phyloP scores from a whole-genome alignment of 805 yeast genomes.

The Yamadazyma phyllophila region DNA sequence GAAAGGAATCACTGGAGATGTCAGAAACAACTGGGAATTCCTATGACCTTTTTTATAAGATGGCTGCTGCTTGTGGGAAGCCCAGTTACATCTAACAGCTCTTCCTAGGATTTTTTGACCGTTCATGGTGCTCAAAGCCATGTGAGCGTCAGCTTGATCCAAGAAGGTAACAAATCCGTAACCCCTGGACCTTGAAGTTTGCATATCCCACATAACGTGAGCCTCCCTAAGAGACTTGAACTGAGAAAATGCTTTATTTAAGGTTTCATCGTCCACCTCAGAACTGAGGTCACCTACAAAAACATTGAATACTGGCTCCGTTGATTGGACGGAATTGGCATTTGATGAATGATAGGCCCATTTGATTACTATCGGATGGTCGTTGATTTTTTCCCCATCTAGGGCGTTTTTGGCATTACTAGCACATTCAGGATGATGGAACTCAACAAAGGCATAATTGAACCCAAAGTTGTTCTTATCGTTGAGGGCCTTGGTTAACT shows the following conservation, averaged over 20 bases:
- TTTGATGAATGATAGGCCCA: slow-evolving; percentile 86
- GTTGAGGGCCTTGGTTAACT: slow-evolving; percentile 64
- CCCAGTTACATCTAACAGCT: slow-evolving; percentile 85
- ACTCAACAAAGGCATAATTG: slow-evolving; percentile 85
- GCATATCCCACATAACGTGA: slow-evolving; percentile 97
- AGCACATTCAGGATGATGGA: slow-evolving; percentile 56
- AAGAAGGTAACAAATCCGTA: slow-evolving; percentile 85
- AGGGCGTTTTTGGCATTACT: slow-evolving; percentile 58
- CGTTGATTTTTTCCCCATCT: slow-evolving; percentile 56
- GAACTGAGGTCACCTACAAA: slow-evolving; percentile 85
- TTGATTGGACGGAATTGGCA: slow-evolving; percentile 42
- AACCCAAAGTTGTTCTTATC: slow-evolving; percentile 74
- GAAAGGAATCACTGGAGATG: slow-evolving; percentile 3
- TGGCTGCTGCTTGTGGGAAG: slow-evolving; percentile 58
- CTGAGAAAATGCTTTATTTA: slow-evolving; percentile 54
- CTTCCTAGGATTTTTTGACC: slow-evolving; percentile 73
- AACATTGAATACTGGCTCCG: slow-evolving; percentile 58
- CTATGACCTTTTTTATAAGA: slow-evolving; percentile 14
- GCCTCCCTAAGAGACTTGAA: slow-evolving; percentile 71
- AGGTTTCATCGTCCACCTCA: slow-evolving; percentile 76
- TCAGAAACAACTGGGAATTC: neutral
- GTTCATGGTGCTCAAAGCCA: slow-evolving; percentile 69
- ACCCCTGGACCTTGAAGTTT: slow-evolving; percentile 86
- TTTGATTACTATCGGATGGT: slow-evolving; percentile 60
- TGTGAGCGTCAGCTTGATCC: slow-evolving; percentile 66